Evolutionary conservation across 1,139 yeast species (phyloP).

Genomic region (Trichomonascaceae sp.): DNA sequence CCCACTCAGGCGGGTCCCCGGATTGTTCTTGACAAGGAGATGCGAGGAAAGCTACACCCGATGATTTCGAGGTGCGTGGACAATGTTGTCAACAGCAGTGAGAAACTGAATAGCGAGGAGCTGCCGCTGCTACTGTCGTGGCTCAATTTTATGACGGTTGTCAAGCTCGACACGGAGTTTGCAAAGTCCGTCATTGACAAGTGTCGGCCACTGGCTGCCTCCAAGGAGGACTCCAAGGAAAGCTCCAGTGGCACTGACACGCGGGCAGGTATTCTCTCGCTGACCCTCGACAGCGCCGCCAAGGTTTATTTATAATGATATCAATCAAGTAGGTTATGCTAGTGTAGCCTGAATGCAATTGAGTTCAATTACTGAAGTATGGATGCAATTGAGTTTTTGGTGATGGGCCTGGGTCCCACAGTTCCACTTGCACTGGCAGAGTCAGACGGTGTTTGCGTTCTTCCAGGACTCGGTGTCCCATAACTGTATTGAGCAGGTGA

Average conservation of each 20-base stretch:
- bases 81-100: not conserved
- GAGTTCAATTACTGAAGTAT: too few relatives aligned
- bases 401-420: too few relatives aligned
- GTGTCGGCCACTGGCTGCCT: not conserved
- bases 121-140: slow-evolving; percentile 39
- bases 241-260: not conserved
- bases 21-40: not conserved
- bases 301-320: too few relatives aligned
- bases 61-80: not conserved
- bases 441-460: too few relatives aligned
- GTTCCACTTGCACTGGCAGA: too few relatives aligned
- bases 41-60: not conserved
- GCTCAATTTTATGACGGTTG: slow-evolving; percentile 40
- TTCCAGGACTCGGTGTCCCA: too few relatives aligned
- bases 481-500: too few relatives aligned
- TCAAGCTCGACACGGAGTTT: slow-evolving; percentile 21
- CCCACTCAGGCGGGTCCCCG: not conserved
- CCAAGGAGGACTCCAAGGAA: not conserved
- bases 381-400: too few relatives aligned
- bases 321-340: too few relatives aligned
- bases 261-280: not conserved
- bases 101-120: slow-evolving; percentile 10
- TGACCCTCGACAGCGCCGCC: not conserved
- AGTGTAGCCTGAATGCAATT: too few relatives aligned
- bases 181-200: slow-evolving; percentile 6